Base-by-base conservation (phyloP, 805 yeast genomes). In the Grigorovia transvaalensis region DNA sequence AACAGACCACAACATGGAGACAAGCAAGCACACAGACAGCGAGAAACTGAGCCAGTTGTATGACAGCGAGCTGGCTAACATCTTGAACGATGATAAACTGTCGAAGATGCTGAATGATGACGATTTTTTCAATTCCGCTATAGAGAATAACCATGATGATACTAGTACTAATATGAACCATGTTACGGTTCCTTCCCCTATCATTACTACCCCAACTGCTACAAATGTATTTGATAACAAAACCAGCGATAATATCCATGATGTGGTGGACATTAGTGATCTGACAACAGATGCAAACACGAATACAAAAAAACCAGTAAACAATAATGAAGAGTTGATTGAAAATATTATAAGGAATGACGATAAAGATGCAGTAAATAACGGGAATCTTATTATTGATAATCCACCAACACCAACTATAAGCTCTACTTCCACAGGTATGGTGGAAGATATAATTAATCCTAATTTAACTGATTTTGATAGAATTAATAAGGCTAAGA, bases 21-120 rank as follows among this genome's bases (percentile, higher is more conserved):
- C 38, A 9, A 8, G 4, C 4, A 33, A 48, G 11, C 18, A n/a
- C 17, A 85, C 88, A 2, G 95, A 19, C 11, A 18, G 38, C 8
- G 29, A 46, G 5, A 50, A 50, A 20, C n/a, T 53, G 13, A 57
- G 59, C 12, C 48, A 52, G 20, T 48, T 63, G 20, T 60, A 62
- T 51, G 64, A 62, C 47, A 63, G 61, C 4, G 66, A 62, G 35
- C 53, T 63, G n/a, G 64, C 60, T 27, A 57, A 60, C 38, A 56
- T 60, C 12, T 42, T 60, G 40, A 58, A 57, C 19, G 35, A 47
- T 41, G 41, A 47, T 17, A 29, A 30, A 9, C 9, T 20, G 17
- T 12, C 42, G 15, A 38, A 38, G 17, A 38, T 38, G 42, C 17
- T 38, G 8, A 38, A 38, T 13, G 42, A 38, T 38, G 42, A 38